Evolutionary conservation across 257 asterid genomes (phyloP).

Genomic region (Solanum pinnatisectum): DNA sequence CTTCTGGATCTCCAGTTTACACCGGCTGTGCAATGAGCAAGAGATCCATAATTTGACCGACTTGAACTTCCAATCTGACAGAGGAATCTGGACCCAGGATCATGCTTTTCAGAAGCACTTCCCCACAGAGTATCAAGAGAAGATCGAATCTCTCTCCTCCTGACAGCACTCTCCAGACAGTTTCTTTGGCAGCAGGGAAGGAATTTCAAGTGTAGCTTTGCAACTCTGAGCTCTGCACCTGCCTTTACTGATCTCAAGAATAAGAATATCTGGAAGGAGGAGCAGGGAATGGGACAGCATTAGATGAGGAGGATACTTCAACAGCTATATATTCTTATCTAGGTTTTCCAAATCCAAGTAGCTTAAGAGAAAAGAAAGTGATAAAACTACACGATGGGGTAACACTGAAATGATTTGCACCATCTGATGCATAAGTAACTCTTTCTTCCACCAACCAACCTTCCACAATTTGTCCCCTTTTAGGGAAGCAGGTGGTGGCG

Average conservation of each 20-base stretch:
- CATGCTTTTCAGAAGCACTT: conserved; percentile 25
- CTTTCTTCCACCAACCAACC: not conserved
- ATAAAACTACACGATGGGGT: not conserved
- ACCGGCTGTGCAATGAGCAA: conserved; percentile 4
- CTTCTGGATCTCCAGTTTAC: conserved; percentile 6
- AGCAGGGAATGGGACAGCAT: not conserved
- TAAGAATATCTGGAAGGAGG: conserved; percentile 14
- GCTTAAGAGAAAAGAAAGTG: not conserved
- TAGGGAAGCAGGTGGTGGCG: not conserved
- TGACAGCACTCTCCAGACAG: conserved; percentile 20
- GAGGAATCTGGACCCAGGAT: conserved; percentile 17
- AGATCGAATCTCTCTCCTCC: conserved; percentile 15
- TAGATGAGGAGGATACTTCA: not conserved
- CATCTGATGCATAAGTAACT: not conserved
- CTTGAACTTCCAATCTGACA: conserved; percentile 23
- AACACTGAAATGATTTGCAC: not conserved
- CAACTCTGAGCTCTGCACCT: conserved; percentile 29
- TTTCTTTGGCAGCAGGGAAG: conserved; percentile 27
- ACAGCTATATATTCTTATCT: not conserved
- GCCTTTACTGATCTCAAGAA: conserved; percentile 31
- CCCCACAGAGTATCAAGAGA: conserved; percentile 11
- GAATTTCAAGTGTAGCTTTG: conserved; percentile 21
- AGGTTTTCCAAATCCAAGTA: not conserved
- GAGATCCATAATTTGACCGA: conserved; percentile 27
- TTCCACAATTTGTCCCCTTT: not conserved